Conservation (phyloP, 1,139 yeast genomes). For the Yamadazyma kanchanaburiensis region DNA sequence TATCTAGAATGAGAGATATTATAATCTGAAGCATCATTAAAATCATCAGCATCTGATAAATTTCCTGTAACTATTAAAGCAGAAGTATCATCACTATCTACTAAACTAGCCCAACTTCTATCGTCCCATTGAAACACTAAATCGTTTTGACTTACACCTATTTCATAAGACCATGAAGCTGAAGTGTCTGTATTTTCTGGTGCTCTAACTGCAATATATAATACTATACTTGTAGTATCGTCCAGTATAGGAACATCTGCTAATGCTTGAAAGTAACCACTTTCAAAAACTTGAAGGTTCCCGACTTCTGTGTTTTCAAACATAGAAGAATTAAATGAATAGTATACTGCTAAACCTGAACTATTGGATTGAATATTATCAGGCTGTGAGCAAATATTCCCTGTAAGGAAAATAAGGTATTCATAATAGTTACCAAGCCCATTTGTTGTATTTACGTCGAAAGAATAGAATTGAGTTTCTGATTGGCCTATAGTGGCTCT, state of each 20-base stretch:
- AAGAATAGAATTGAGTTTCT: slow-evolving; percentile 41
- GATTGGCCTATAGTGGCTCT: slow-evolving; percentile 34
- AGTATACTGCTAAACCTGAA: slow-evolving; percentile 46
- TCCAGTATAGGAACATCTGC: slow-evolving; percentile 37
- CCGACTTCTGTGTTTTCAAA: slow-evolving; percentile 27
- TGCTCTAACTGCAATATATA: slow-evolving; percentile 50
- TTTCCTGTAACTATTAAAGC: slow-evolving; percentile 70
- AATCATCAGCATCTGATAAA: slow-evolving; percentile 29
- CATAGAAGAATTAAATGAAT: slow-evolving; percentile 46
- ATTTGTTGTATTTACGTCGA: slow-evolving; percentile 41
- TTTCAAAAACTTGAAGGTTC: slow-evolving; percentile 27
- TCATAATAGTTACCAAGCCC: slow-evolving; percentile 51
- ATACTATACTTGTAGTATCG: slow-evolving; percentile 18
- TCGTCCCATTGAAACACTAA: slow-evolving; percentile 71
- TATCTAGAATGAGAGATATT: slow-evolving; percentile 35
- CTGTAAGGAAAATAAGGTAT: slow-evolving; percentile 55
- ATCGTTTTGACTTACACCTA: slow-evolving; percentile 67
- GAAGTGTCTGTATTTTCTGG: slow-evolving; percentile 37
- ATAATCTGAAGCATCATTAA: slow-evolving; percentile 13
- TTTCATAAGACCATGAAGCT: slow-evolving; percentile 56
- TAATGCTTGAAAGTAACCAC: slow-evolving; percentile 57
- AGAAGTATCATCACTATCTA: slow-evolving; percentile 72
- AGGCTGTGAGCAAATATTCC: slow-evolving; percentile 57
- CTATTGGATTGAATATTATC: slow-evolving; percentile 21
- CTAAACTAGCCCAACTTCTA: slow-evolving; percentile 53